Percentiles rank a stretch among this genome's conserved stretches.
Evolutionary conservation across 83 land plant genomes (phyloP).

Genomic region (Picea mariana): DNA sequence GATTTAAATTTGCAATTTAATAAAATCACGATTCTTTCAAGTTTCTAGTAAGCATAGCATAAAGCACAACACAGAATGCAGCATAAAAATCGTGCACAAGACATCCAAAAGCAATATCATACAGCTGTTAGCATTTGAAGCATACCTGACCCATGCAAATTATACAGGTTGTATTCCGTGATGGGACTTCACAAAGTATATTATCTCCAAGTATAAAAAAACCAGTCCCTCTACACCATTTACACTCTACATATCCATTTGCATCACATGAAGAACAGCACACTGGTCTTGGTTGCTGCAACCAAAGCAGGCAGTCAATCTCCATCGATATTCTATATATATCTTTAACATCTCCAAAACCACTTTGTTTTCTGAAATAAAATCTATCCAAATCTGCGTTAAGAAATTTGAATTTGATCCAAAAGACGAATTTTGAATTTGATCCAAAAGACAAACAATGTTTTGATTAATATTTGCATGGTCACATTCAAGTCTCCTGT

Average conservation of each 20-base stretch:
- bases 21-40: neutral
- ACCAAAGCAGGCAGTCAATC: slow-evolving; percentile 2
- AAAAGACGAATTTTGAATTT: no score
- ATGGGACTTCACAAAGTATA: slow-evolving; percentile 94
- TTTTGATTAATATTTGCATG: no score
- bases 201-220: slow-evolving; percentile 92
- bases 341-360: no score
- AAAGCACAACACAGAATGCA: neutral
- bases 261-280: slow-evolving; percentile 79
- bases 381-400: no score
- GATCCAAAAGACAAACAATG: no score
- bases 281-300: slow-evolving; percentile 95
- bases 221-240: slow-evolving; percentile 97
- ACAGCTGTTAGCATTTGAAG: neutral
- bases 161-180: slow-evolving; percentile 80
- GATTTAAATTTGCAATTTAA: neutral
- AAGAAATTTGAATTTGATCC: no score
- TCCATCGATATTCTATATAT: no score
- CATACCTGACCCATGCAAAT: slow-evolving; percentile 90
- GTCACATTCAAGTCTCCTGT: no score
- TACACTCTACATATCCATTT: slow-evolving; percentile 80
- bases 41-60: neutral
- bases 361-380: no score
- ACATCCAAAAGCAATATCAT: neutral
- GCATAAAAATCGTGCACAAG: neutral